Percentiles rank a stretch among this genome's conserved stretches.
Evolutionary conservation across 305 asterid genomes (phyloP).

Genomic region (Fraxinus xanthoxyloides): DNA sequence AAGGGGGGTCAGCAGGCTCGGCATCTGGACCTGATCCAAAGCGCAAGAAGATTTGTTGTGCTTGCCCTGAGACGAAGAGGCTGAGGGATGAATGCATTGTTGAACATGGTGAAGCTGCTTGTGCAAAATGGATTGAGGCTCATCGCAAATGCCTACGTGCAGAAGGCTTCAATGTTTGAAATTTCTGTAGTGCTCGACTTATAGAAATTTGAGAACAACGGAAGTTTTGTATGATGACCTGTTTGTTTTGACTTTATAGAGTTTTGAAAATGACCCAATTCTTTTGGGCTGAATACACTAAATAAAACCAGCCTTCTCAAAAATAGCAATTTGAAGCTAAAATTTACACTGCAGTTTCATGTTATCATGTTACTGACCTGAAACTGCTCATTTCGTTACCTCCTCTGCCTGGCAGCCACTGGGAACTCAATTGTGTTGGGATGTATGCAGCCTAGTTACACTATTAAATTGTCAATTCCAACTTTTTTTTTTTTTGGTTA

Average conservation of each 20-base stretch:
- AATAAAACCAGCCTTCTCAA: background rate
- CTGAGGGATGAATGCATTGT: constrained; percentile 87
- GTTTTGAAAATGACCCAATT: background rate
- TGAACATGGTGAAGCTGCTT: constrained; percentile 78
- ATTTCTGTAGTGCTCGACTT: background rate
- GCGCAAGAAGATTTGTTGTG: constrained; percentile 94
- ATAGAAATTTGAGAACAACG: background rate
- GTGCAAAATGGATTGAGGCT: constrained; percentile 88
- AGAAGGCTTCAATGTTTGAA: constrained; percentile 90
- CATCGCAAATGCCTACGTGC: constrained; percentile 82
- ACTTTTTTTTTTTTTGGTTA: background rate
- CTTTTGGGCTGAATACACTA: background rate
- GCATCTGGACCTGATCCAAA: constrained; percentile 49
- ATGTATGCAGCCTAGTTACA: background rate
- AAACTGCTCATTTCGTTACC: background rate
- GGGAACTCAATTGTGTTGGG: background rate
- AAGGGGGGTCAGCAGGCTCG: constrained; percentile 35
- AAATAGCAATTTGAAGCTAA: background rate
- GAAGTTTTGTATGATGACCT: background rate
- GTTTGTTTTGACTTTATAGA: background rate
- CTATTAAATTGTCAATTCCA: background rate
- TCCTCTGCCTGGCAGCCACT: background rate
- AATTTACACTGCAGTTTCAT: background rate
- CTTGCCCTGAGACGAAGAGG: constrained; percentile 94
- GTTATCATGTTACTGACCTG: background rate